Conservation (phyloP, 805 yeast genomes). For the Hanseniaspora valbyensis region DNA sequence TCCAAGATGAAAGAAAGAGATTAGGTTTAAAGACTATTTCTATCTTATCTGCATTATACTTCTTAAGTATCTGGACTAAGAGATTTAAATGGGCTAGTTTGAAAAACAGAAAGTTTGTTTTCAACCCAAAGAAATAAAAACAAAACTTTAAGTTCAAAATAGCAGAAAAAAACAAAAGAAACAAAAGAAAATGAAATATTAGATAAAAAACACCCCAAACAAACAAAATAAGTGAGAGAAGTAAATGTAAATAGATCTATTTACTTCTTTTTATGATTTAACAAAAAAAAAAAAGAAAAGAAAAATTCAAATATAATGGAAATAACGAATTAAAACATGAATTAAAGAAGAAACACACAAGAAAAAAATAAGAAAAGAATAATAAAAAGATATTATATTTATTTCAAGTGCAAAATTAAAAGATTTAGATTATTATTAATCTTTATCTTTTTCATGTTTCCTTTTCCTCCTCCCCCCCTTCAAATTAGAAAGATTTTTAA, state of each 20-base stretch:
- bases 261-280: not conserved
- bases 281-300: not conserved
- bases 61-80: slow-evolving; percentile 82
- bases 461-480: no score
- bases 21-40: slow-evolving; percentile 87
- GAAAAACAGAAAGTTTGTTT: slow-evolving; percentile 87
- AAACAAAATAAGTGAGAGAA: no score
- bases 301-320: not conserved
- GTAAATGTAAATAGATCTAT: not conserved
- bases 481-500: no score
- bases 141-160: not conserved
- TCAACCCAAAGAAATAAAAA: slow-evolving; percentile 62
- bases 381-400: no score
- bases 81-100: slow-evolving; percentile 96
- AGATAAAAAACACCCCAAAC: no score
- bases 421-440: not conserved
- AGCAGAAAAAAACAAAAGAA: not conserved
- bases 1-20: slow-evolving; percentile 95
- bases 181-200: not conserved
- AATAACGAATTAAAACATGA: not conserved
- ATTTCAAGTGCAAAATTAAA: no score
- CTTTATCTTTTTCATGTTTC: not conserved
- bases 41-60: slow-evolving; percentile 65
- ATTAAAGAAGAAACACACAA: not conserved
- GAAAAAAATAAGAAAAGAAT: no score